Base-by-base conservation (phyloP, 2,329 filamentous ascomycete species). In the Beauveria bassiana region DNA sequence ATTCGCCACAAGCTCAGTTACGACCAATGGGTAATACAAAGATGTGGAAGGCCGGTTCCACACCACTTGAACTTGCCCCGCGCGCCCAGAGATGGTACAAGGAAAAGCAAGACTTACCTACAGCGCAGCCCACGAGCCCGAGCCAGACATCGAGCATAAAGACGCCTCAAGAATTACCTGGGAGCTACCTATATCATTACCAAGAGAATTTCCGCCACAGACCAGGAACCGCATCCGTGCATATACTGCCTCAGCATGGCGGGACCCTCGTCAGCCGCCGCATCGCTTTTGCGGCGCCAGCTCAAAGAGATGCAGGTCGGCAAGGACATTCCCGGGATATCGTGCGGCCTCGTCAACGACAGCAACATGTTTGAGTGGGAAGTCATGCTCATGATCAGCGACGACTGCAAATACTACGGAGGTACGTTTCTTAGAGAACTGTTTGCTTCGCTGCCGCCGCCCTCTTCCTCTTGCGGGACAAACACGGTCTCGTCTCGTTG, bases 331-430 rank as follows among this genome's bases (percentile, higher is more conserved):
- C 91, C 91, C 0, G 95, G 93, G 59, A 96, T 98, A 71, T 97
- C 92, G 64, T 96, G 91, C 69, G 95, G 95, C 0, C 79, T 99
- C 49, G 86, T 93, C 58, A 86, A 88, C 69, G 90, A 89, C 73
- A 89, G 79, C 76, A 96, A 96, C 72, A 86, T 98, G 10, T 97
- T 97, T 67, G 90, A 96, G 78, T 99, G 95, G 95, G 93, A 98
- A 75, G 92, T 98, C 22, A 96, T 97, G 90, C 85, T 99, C 64
- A 98, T 99, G 93, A 93, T 98, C 66, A 91, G 86, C 65, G 93
- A 97, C 69, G 92, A 96, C 71, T 93, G 90, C 76, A 93, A 93
- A 76, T 90, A 90, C 75, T 97, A 97, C 69, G 93, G 93, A 69
- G 93, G 93, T 93, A 77, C 62, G 84, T 59, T n/a, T 12, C 14